Evolutionary conservation across 2,329 filamentous ascomycete species (phyloP).

Genomic region (Talaromyces atroroseus): DNA sequence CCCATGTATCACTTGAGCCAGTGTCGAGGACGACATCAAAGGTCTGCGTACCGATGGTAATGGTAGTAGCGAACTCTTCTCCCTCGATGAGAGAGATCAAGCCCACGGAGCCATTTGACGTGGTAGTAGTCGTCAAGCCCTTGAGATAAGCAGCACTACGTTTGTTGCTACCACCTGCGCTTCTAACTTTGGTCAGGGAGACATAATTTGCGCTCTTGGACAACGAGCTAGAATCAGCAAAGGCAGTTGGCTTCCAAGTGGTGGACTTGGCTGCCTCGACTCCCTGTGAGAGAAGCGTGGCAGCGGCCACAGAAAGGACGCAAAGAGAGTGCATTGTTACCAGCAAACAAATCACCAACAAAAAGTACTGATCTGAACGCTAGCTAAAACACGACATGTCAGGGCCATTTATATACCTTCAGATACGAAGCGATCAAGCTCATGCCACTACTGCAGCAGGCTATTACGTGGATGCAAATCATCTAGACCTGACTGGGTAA

Average conservation of each 20-base stretch:
- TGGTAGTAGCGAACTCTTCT: conserved; percentile 16
- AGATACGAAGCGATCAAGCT: not conserved
- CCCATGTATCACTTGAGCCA: conserved; percentile 46
- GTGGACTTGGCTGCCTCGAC: not conserved
- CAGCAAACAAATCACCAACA: not conserved
- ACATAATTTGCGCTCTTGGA: conserved; percentile 4
- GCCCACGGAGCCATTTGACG: not conserved
- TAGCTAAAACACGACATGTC: too few species aligned
- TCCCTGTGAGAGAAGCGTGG: conserved; percentile 3
- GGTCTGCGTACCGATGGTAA: conserved; percentile 26
- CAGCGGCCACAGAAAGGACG: not conserved
- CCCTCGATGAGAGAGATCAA: conserved; percentile 16
- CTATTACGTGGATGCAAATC: not conserved
- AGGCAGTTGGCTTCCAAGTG: conserved; percentile 10
- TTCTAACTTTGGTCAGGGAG: conserved; percentile 11
- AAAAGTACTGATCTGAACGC: not conserved
- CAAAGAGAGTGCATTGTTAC: conserved; percentile 1
- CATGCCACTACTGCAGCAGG: not conserved
- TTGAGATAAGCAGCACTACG: conserved; percentile 12
- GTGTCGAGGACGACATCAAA: conserved; percentile 43
- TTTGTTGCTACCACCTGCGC: not conserved
- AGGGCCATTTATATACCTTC: not conserved
- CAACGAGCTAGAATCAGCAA: not conserved
- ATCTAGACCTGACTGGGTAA: not conserved
- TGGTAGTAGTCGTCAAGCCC: not conserved